Conservation (phyloP, 805 yeast genomes). For the Candida orba region DNA sequence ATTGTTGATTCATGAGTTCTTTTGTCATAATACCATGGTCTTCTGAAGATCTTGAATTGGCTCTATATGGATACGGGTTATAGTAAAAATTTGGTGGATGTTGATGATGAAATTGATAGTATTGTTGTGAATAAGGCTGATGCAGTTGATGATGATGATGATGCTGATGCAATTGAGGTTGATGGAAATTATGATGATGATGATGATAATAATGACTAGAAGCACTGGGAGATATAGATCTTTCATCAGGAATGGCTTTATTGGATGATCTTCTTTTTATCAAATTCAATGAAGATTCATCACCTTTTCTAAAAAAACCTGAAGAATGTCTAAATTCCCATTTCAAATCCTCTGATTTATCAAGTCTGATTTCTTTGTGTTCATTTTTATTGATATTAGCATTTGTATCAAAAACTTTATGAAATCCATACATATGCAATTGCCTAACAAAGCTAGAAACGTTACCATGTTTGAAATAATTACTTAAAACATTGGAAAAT, state of each 20-base stretch:
- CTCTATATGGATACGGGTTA: neutral
- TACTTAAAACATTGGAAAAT: constrained; percentile 53
- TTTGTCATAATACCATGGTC: constrained; percentile 6
- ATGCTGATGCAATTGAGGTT: constrained; percentile 1
- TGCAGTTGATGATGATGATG: constrained; percentile 6
- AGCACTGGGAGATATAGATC: constrained; percentile 4
- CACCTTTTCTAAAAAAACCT: constrained; percentile 67
- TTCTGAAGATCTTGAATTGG: neutral
- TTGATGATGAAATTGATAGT: constrained; percentile 2
- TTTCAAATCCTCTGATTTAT: constrained; percentile 15
- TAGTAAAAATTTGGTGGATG: neutral
- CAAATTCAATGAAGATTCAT: constrained; percentile 49
- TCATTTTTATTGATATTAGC: constrained; percentile 9
- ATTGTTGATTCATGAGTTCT: constrained; percentile 16
- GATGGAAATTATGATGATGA: constrained; percentile 7
- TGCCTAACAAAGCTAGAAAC: constrained; percentile 91
- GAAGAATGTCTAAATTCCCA: constrained; percentile 86
- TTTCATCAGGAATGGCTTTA: constrained; percentile 11
- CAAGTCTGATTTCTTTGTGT: too few species aligned
- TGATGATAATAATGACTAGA: constrained; percentile 1
- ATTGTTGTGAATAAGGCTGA: constrained; percentile 10
- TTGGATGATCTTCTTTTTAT: constrained; percentile 54
- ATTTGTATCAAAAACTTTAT: constrained; percentile 45
- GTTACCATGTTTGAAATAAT: constrained; percentile 88
- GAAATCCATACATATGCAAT: constrained; percentile 94